phyloP scores from a whole-genome alignment of 176 grass and related monocot genomes.

The Metroxylon sagu region DNA sequence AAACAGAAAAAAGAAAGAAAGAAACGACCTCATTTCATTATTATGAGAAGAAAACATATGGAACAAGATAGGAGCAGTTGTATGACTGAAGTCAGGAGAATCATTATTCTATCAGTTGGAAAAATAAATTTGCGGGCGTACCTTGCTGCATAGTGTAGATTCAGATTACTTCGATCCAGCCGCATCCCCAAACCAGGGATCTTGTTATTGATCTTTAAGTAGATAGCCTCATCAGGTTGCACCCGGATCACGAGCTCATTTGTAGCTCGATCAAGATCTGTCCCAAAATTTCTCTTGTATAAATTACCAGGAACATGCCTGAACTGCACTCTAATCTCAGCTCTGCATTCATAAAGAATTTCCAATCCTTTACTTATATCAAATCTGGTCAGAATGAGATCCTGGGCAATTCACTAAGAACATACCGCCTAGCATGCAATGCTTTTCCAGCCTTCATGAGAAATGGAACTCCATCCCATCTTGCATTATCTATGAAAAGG shows the following conservation, averaged over 20 bases:
- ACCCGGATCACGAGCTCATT: constrained; percentile 96
- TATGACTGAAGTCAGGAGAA: too few species aligned
- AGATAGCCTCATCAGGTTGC: constrained; percentile 89
- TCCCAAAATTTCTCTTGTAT: constrained; percentile 67
- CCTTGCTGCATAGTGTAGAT: constrained; percentile 95
- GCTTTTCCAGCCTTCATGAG: constrained; percentile 98
- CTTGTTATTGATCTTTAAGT: constrained; percentile 97
- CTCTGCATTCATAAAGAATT: constrained; percentile 21
- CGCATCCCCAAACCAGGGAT: constrained; percentile 85
- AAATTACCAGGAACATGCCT: constrained; percentile 86
- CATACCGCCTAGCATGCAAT: constrained; percentile 12
- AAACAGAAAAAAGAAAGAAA: too few species aligned
- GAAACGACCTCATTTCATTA: too few species aligned
- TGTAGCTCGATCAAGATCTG: constrained; percentile 75
- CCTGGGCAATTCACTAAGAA: too few species aligned
- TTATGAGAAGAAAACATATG: too few species aligned
- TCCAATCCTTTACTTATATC: too few species aligned
- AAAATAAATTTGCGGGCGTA: constrained; percentile 5
- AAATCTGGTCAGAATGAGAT: too few species aligned
- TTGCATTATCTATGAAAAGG: constrained; percentile 87
- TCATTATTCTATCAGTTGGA: background rate
- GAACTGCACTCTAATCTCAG: constrained; percentile 96
- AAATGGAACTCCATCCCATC: constrained; percentile 97
- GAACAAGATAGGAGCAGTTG: too few species aligned
- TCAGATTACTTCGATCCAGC: constrained; percentile 87